Percentiles rank a stretch among this genome's conserved stretches.
phyloP scores from a whole-genome alignment of 1,284 basidiomycete species.

The Tranzscheliella williamsii region DNA sequence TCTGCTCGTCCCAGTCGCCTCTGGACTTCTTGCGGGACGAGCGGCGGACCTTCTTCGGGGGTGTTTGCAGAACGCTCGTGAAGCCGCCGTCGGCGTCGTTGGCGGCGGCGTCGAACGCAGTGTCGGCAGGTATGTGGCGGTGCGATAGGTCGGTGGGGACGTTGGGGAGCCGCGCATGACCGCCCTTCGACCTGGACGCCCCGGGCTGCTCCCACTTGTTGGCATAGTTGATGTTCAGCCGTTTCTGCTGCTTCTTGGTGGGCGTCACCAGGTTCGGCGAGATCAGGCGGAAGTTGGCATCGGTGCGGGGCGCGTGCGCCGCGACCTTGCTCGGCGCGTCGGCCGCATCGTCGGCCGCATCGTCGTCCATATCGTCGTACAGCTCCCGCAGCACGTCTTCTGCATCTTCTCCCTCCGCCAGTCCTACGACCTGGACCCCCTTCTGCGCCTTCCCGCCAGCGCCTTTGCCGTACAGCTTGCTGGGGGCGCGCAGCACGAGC shows the following conservation, averaged over 20 bases:
- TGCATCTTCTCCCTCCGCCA: slow-evolving; percentile 7
- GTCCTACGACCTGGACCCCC: slow-evolving; percentile 1
- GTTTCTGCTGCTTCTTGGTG: slow-evolving; percentile 20
- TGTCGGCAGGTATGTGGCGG: slow-evolving; percentile 1
- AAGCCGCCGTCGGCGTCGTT: slow-evolving; percentile 1
- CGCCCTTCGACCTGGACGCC: too few species aligned
- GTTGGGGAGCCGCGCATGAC: not conserved
- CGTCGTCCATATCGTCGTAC: slow-evolving; percentile 11
- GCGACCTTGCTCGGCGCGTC: not conserved
- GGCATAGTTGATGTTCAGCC: slow-evolving; percentile 18
- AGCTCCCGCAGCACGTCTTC: slow-evolving; percentile 23
- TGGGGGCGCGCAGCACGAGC: slow-evolving; percentile 8
- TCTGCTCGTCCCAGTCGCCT: slow-evolving; percentile 21
- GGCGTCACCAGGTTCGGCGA: slow-evolving; percentile 34
- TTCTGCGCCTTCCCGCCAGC: not conserved
- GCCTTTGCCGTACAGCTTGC: slow-evolving; percentile 2
- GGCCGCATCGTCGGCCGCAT: not conserved
- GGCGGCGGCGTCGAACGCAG: not conserved
- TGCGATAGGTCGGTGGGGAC: slow-evolving; percentile 3
- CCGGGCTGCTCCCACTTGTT: slow-evolving; percentile 14
- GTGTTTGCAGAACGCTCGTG: slow-evolving; percentile 6
- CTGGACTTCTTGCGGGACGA: slow-evolving; percentile 19
- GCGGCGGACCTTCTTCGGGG: slow-evolving; percentile 1
- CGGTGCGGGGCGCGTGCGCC: too few species aligned
- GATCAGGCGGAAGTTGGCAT: slow-evolving; percentile 7